These are phyloP conservation scores for Antarctomyces pellizariae DNA, from an alignment of 495 filamentous ascomycete species.

Conservation along the genomic window DNA sequence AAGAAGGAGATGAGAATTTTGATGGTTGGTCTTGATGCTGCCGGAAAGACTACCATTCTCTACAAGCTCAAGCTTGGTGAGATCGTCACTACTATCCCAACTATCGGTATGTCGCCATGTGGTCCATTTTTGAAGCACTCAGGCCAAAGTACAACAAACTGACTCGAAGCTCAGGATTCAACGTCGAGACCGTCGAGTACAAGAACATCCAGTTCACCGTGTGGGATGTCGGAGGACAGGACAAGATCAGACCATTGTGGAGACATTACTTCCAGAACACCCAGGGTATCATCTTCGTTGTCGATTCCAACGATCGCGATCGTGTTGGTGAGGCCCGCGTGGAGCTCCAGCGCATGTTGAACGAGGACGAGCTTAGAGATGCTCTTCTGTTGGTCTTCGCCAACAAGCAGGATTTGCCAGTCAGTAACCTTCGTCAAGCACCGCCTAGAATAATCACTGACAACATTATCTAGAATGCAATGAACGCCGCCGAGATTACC, in stretches of 20 bases:
- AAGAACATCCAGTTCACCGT: slow-evolving; percentile 99
- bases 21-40: slow-evolving; percentile 98
- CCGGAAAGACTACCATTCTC: slow-evolving; percentile 98
- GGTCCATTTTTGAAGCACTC: too few relatives aligned
- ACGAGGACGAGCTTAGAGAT: slow-evolving; percentile 97
- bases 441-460: slow-evolving; percentile 4
- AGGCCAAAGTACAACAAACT: too few relatives aligned
- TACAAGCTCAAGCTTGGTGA: slow-evolving; percentile 99
- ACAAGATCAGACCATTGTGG: slow-evolving; percentile 99
- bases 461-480: slow-evolving; percentile 52
- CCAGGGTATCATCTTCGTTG: slow-evolving; percentile 99
- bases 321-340: slow-evolving; percentile 97
- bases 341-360: slow-evolving; percentile 99
- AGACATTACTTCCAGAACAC: slow-evolving; percentile 99
- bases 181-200: slow-evolving; percentile 99
- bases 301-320: slow-evolving; percentile 99
- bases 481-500: slow-evolving; percentile 98
- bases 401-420: slow-evolving; percentile 99
- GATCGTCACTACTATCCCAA: slow-evolving; percentile 98
- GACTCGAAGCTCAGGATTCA: slow-evolving; percentile 49
- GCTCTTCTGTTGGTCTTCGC: slow-evolving; percentile 94
- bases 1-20: slow-evolving; percentile 99
- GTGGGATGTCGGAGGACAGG: slow-evolving; percentile 99
- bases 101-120: slow-evolving; percentile 59
- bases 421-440: slow-evolving; percentile 21